A percentile compares a stretch with the other conserved stretches of the same genome.
Evolutionary conservation across 306 rosid species (phyloP).

Genomic region (Castanea crenata): DNA sequence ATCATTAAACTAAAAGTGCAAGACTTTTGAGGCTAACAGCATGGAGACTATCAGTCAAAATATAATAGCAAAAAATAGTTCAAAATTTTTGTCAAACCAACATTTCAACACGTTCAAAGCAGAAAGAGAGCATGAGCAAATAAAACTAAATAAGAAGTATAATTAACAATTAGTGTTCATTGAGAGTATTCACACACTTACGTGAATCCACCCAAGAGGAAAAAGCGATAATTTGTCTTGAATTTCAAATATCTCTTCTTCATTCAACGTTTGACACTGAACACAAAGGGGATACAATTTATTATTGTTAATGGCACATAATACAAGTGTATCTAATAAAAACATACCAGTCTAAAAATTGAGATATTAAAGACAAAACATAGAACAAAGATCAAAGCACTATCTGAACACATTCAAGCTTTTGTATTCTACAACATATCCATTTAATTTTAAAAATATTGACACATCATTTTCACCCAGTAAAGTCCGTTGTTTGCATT

Average conservation of each 20-base stretch:
- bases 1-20: too few relatives aligned
- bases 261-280: constrained; percentile 96
- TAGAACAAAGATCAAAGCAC: neutral
- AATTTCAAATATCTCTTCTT: constrained; percentile 98
- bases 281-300: constrained; percentile 14
- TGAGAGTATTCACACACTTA: constrained; percentile 50
- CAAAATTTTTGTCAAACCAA: neutral
- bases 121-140: neutral
- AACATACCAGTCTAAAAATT: neutral
- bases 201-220: constrained; percentile 98
- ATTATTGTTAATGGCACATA: constrained; percentile 18
- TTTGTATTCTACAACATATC: too few relatives aligned
- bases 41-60: neutral
- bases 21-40: neutral
- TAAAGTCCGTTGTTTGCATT: too few relatives aligned
- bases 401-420: neutral
- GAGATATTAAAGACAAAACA: neutral
- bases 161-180: neutral
- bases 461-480: too few relatives aligned
- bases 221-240: constrained; percentile 94
- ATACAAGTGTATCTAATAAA: neutral
- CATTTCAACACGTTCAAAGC: neutral
- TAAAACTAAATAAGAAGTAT: constrained; percentile 7
- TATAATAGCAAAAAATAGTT: neutral
- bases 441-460: too few relatives aligned